Base-by-base conservation (phyloP, 306 rosid genomes). In the Ochetophila trinervis region DNA sequence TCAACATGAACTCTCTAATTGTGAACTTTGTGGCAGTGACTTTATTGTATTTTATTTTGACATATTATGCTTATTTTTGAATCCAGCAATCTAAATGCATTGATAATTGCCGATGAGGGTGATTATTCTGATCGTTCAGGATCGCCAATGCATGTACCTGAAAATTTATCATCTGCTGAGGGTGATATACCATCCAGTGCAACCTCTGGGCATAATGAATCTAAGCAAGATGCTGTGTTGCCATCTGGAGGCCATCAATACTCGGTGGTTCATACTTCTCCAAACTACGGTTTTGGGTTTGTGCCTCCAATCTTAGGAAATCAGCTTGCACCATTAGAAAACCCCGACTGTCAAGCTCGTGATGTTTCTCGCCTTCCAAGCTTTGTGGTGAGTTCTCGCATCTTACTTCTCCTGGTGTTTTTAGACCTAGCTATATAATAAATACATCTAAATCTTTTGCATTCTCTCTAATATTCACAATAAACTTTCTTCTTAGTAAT, bases 281-380 rank as follows among this genome's bases (percentile, higher is more conserved):
- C 88, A 18, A 80, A 82, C 78, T 86, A 87, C 78, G 70, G 74
- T 84, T 83, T 76, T 79, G 99, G 96, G 58, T 77, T 86, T 44
- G 83, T 84, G 63, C 89, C 95, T 24, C 91, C 96, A 40, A 74
- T 93, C 78, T 61, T 86, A 68, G 94, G 94, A 68, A 78, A 85
- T 78, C 96, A 87, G 78, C 85, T 86, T 76, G 58, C 88, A 51
- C 78, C 85, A 30, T 77, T 83, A 77, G 99, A 93, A 76, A 90
- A 79, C 74, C 82, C 91, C 3, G 96, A 88, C 69, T 62, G 95
- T 81, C 96, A 92, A 70, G 72, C 91, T 40, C 88, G 78, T 5
- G 91, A 89, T 62, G 65, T 76, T 67, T 89, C 96, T 58, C 89
- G 93, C 61, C 79, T 85, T 84, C 91, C 89, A 51, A 80, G 77